Evolutionary conservation across 495 filamentous ascomycete species (phyloP).

Genomic region (Choiromyces venosus): DNA sequence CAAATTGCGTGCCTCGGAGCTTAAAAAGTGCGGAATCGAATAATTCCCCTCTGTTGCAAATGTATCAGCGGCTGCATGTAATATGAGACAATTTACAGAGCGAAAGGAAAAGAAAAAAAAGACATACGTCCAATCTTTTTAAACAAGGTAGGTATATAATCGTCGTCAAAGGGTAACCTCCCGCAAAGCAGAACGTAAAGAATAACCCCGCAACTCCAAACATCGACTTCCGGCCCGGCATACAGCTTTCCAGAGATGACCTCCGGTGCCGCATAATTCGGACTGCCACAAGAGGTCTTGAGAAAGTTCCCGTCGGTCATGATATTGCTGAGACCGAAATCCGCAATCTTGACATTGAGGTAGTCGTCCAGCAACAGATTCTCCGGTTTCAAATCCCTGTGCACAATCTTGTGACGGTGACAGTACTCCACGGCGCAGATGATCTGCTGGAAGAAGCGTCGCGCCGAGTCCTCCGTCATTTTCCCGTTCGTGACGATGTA

Average conservation of each 20-base stretch:
- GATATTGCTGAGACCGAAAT: conserved; percentile 97
- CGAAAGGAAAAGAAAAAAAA: background rate
- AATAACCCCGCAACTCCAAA: conserved; percentile 99
- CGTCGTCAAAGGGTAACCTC: conserved; percentile 91
- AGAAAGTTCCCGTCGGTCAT: conserved; percentile 99
- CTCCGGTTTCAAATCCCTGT: conserved; percentile 95
- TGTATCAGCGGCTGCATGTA: background rate
- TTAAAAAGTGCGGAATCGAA: conserved; percentile 79
- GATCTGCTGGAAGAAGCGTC: conserved; percentile 98
- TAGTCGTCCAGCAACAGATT: conserved; percentile 89
- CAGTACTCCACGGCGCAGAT: conserved; percentile 99
- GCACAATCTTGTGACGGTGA: conserved; percentile 96
- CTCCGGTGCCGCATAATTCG: conserved; percentile 96
- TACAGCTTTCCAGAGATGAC: conserved; percentile 98
- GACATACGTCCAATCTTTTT: conserved; percentile 65
- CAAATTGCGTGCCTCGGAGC: conserved; percentile 71
- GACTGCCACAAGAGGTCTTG: conserved; percentile 95
- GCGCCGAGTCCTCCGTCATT: conserved; percentile 80
- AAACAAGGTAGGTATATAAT: conserved; percentile 82
- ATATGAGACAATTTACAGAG: background rate
- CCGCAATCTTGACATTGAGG: conserved; percentile 97
- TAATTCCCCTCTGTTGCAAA: conserved; percentile 64
- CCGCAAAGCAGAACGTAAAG: conserved; percentile 92
- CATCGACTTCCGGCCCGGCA: conserved; percentile 94
- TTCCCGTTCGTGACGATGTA: conserved; percentile 89